Percentiles rank a stretch among this genome's conserved stretches.
Conservation (phyloP, 129 eudicot species). For the Kitagawia praeruptora region DNA sequence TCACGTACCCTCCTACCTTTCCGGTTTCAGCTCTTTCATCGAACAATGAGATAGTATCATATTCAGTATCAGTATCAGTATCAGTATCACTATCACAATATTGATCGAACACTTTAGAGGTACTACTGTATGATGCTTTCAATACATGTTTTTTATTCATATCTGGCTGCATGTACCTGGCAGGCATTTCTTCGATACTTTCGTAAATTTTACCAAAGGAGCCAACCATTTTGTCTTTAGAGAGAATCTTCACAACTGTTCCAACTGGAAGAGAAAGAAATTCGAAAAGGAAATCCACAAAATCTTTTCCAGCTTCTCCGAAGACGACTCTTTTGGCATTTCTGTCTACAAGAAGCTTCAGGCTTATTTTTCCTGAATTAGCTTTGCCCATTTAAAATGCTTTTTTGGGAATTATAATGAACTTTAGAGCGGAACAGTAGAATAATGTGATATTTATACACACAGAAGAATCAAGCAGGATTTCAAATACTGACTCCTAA, state of each 20-base stretch:
- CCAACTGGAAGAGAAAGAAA: not conserved
- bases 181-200: not conserved
- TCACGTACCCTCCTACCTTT: not conserved
- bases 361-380: not conserved
- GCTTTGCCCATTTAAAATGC: not conserved
- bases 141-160: not conserved
- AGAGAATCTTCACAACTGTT: not conserved
- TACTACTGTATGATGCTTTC: too few species aligned
- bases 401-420: too few species aligned
- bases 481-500: too few species aligned
- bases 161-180: not conserved
- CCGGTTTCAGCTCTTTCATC: not conserved
- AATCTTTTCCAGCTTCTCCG: slow-evolving; percentile 35
- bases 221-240: not conserved
- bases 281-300: slow-evolving; percentile 25
- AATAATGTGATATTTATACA: too few species aligned
- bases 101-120: too few species aligned
- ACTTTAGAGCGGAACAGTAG: too few species aligned
- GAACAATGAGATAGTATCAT: too few species aligned
- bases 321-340: slow-evolving; percentile 20
- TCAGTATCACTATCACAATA: not conserved
- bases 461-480: too few species aligned
- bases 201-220: not conserved
- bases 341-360: not conserved
- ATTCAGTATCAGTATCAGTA: too few species aligned